Base-by-base conservation (phyloP, 768 basidiomycete genomes). In the Amanita polypyramis region DNA sequence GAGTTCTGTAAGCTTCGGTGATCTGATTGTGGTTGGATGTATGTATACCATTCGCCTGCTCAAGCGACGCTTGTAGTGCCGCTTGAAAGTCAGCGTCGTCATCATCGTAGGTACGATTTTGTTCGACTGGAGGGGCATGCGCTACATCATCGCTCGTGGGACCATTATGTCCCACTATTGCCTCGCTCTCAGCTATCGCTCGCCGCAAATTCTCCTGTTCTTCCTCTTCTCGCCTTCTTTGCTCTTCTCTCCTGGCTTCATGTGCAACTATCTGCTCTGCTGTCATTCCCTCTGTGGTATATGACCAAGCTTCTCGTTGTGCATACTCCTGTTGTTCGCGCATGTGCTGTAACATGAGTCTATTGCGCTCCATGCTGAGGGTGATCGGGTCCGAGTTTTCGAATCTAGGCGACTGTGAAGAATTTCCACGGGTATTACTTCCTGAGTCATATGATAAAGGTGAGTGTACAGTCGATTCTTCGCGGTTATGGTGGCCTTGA, bases 71-170 rank as follows among this genome's bases (percentile, higher is more conserved):
- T 58, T 70, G 80, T 41, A 95, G 69, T 4, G 92, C 92, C 9
- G 90, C 91, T 64, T 94, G 92, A 39, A 95, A 65, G 55, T 87
- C 83, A 19, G 76, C 79, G 56, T 95, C 91, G 43, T 93, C 91
- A 53, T 94, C 91, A 52, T 93, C 91, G 54, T 87, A 81, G 39
- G 79, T 66, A 43, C 72, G 51, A 39, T 40, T 29, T 45, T 35
- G 52, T 36, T 32, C 35, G 44, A 39, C 42, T 23, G 23, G 23
- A 43, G 17, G 50, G n/a, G 1, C 21, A 25, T 4, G 21, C n/a
- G 11, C 2, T 36, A 34, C 14, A 11, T 36, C 14, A 10, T 23
- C 43, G 44, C 23, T 17, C 43, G 40, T 15, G 19, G 30, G 15
- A 21, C 12, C 15, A 5, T 41, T 40, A 11, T 55, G 45, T 35